Conservation (phyloP, 495 filamentous ascomycete species). For the Daldinia vernicosa region DNA sequence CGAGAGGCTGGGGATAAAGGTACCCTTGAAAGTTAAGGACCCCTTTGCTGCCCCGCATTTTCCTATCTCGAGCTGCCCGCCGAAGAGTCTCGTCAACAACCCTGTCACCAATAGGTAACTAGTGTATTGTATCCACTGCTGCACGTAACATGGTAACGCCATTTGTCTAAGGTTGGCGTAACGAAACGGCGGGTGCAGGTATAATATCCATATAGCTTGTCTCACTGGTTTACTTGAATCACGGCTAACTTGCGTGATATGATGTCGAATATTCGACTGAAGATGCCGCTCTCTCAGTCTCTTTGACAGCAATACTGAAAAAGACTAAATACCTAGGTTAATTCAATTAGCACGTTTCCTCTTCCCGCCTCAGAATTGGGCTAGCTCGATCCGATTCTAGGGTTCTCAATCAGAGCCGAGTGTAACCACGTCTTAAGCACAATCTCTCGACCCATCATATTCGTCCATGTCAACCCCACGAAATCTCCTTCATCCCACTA, state of each 20-base stretch:
- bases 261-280: slow-evolving; percentile 39
- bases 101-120: slow-evolving; percentile 36
- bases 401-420: slow-evolving; percentile 39
- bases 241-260: slow-evolving; percentile 42
- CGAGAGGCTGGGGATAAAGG: slow-evolving; percentile 31
- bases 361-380: slow-evolving; percentile 9
- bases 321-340: neutral
- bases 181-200: slow-evolving; percentile 18
- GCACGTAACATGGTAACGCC: slow-evolving; percentile 38
- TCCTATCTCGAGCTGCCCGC: slow-evolving; percentile 34
- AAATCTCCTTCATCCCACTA: slow-evolving; percentile 35
- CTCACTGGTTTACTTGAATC: slow-evolving; percentile 23
- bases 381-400: slow-evolving; percentile 32
- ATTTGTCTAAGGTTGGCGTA: slow-evolving; percentile 42
- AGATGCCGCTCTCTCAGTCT: slow-evolving; percentile 26
- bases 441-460: slow-evolving; percentile 32
- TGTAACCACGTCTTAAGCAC: slow-evolving; percentile 32
- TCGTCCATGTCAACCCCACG: slow-evolving; percentile 28
- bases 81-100: slow-evolving; percentile 24
- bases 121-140: slow-evolving; percentile 19
- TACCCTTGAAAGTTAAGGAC: slow-evolving; percentile 13
- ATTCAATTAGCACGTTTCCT: slow-evolving; percentile 31
- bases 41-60: slow-evolving; percentile 43
- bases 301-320: slow-evolving; percentile 5
- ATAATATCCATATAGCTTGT: slow-evolving; percentile 21